phyloP scores from a whole-genome alignment of 129 eudicot genomes.

The Tanacetum coccineum region DNA sequence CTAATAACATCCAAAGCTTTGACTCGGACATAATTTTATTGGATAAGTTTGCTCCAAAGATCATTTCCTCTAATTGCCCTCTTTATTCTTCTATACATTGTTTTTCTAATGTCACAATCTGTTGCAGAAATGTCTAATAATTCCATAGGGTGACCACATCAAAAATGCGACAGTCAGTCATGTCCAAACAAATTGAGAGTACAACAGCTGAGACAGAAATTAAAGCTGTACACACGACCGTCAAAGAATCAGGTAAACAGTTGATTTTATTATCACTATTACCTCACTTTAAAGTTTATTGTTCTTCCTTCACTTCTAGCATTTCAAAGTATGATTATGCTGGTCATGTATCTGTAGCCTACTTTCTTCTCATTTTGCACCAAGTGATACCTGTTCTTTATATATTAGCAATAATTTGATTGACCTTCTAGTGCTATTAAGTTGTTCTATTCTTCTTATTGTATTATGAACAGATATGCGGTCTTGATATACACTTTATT shows the following conservation, averaged over 20 bases:
- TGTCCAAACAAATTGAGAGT: conserved; percentile 45
- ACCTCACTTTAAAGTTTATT: neutral
- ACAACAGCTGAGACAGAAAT: conserved; percentile 42
- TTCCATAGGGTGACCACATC: conserved; percentile 53
- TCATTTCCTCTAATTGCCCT: neutral
- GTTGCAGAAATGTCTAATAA: conserved; percentile 63
- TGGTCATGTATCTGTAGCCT: neutral
- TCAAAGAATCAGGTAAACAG: conserved; percentile 35
- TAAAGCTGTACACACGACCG: conserved; percentile 33
- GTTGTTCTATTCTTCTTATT: neutral
- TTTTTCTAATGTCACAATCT: conserved; percentile 18
- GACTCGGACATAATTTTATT: neutral
- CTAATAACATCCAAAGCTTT: too few relatives aligned
- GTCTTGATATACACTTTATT: conserved; percentile 8
- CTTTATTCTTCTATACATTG: conserved; percentile 7
- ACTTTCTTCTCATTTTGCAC: conserved; percentile 12
- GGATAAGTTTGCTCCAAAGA: neutral
- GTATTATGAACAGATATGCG: conserved; percentile 10
- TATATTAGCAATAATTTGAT: neutral
- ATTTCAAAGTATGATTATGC: conserved; percentile 3
- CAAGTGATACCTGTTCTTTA: conserved; percentile 6
- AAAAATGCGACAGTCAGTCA: conserved; percentile 49
- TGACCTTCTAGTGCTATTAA: neutral
- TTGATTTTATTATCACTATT: conserved; percentile 8
- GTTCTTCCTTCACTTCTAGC: neutral